These are phyloP conservation scores for Starmerella apicola DNA, from an alignment of 805 yeast species.

Conservation along the genomic window DNA sequence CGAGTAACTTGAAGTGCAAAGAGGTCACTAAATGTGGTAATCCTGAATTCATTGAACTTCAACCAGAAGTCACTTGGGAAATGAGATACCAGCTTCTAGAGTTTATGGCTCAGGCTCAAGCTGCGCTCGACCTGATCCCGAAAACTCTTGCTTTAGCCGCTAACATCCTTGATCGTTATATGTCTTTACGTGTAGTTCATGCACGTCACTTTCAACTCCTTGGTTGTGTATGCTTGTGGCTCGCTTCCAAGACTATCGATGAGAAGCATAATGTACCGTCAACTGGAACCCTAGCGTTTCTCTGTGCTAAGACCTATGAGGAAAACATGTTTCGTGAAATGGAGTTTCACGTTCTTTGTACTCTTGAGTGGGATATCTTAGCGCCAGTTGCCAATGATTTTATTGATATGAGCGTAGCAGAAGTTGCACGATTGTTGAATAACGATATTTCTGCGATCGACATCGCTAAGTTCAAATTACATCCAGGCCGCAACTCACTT, in stretches of 20 bases:
- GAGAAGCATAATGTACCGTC: conserved; percentile 66
- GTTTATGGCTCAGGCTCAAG: conserved; percentile 56
- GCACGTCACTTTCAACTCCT: conserved; percentile 82
- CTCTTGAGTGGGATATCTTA: conserved; percentile 58
- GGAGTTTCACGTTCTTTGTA: conserved; percentile 63
- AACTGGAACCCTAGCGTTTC: conserved; percentile 52
- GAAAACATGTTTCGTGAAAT: conserved; percentile 54
- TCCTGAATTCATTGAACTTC: conserved; percentile 59
- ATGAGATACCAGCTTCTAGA: conserved; percentile 68
- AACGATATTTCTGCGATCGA: neutral
- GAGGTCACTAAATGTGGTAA: conserved; percentile 34
- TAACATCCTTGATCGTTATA: conserved; percentile 77
- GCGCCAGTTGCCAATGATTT: conserved; percentile 48
- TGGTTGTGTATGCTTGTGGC: conserved; percentile 86
- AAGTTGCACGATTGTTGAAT: conserved; percentile 9
- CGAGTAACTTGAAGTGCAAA: conserved; percentile 4
- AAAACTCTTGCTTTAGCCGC: conserved; percentile 59
- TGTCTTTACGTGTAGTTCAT: conserved; percentile 73
- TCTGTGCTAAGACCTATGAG: conserved; percentile 57
- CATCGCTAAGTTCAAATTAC: neutral
- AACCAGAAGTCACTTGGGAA: conserved; percentile 70
- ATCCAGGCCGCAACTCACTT: neutral
- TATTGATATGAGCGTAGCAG: conserved; percentile 22
- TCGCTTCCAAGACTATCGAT: conserved; percentile 74
- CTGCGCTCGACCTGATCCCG: conserved; percentile 48